These are phyloP conservation scores for Fusarium decemcellulare DNA, from an alignment of 2,329 filamentous ascomycete genomes.

Conservation along the genomic window DNA sequence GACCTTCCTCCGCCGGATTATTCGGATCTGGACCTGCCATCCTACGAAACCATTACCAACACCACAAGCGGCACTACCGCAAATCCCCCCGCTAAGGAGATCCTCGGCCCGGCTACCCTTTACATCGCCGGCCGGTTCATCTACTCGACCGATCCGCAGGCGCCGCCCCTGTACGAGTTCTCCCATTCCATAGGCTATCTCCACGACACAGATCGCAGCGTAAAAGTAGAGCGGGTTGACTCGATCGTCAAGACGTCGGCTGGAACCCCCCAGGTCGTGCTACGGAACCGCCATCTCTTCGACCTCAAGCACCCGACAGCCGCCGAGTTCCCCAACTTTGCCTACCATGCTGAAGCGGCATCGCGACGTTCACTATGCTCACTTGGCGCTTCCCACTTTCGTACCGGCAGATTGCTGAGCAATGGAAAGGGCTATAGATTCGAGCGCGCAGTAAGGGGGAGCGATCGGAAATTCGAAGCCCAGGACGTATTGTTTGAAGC, in stretches of 20 bases:
- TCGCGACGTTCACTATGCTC: conserved; percentile 48
- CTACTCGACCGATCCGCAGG: conserved; percentile 47
- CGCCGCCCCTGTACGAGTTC: conserved; percentile 54
- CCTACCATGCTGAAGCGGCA: conserved; percentile 51
- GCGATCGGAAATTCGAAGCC: conserved; percentile 41
- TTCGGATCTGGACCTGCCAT: conserved; percentile 34
- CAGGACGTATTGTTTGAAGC: conserved; percentile 49
- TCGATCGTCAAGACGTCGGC: conserved; percentile 40
- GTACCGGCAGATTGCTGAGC: conserved; percentile 38
- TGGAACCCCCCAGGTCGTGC: conserved; percentile 44
- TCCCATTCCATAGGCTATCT: conserved; percentile 53
- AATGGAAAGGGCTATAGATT: conserved; percentile 47
- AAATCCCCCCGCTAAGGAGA: conserved; percentile 16
- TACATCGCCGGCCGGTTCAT: conserved; percentile 53
- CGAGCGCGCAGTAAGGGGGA: conserved; percentile 46
- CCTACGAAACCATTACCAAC: conserved; percentile 40
- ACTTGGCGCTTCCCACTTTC: conserved; percentile 49
- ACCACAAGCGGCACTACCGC: conserved; percentile 11
- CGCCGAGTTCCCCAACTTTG: conserved; percentile 48
- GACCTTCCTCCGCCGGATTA: conserved; percentile 29
- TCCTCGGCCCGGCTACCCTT: conserved; percentile 51
- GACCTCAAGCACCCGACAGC: conserved; percentile 52
- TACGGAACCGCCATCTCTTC: conserved; percentile 52
- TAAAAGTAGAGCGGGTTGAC: conserved; percentile 52
- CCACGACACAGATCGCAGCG: conserved; percentile 49